phyloP scores from a whole-genome alignment of 192 early-diverging fungal genomes.

The Entophlyctis luteolus region DNA sequence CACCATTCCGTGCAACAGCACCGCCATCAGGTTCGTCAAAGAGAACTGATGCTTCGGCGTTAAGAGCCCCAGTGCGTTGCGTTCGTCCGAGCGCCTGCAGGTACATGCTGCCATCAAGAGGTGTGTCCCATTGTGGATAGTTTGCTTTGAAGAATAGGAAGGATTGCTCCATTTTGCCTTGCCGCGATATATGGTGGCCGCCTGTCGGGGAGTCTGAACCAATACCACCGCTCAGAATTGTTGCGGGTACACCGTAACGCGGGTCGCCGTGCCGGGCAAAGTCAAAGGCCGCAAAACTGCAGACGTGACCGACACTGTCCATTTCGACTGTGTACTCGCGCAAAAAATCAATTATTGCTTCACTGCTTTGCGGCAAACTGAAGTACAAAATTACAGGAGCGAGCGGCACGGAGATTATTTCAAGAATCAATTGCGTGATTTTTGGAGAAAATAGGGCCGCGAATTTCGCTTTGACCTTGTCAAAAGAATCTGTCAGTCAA shows the following conservation, averaged over 20 bases:
- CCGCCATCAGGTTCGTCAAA: not conserved
- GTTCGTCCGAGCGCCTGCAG: constrained; percentile 32
- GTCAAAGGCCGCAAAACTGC: constrained; percentile 95
- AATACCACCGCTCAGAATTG: not conserved
- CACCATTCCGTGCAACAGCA: not conserved
- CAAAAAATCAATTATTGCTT: constrained; percentile 88
- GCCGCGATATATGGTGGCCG: constrained; percentile 54
- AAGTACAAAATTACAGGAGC: constrained; percentile 80
- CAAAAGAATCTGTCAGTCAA: not conserved
- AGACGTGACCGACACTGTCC: constrained; percentile 88
- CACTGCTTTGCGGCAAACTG: constrained; percentile 71
- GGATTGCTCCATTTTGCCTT: constrained; percentile 98
- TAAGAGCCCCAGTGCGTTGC: not conserved
- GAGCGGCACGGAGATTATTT: constrained; percentile 74
- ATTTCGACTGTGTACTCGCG: constrained; percentile 90
- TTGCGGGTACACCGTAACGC: constrained; percentile 69
- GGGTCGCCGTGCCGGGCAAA: constrained; percentile 84
- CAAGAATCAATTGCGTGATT: constrained; percentile 72
- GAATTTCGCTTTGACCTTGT: constrained; percentile 76
- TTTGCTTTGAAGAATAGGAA: constrained; percentile 95
- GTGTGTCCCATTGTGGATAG: constrained; percentile 91
- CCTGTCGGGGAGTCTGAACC: constrained; percentile 15
- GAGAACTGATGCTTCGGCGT: not conserved
- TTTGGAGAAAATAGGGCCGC: constrained; percentile 74
- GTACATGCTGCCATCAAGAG: constrained; percentile 73